phyloP scores from a whole-genome alignment of 495 filamentous ascomycete genomes.

The Aspergillus steynii region DNA sequence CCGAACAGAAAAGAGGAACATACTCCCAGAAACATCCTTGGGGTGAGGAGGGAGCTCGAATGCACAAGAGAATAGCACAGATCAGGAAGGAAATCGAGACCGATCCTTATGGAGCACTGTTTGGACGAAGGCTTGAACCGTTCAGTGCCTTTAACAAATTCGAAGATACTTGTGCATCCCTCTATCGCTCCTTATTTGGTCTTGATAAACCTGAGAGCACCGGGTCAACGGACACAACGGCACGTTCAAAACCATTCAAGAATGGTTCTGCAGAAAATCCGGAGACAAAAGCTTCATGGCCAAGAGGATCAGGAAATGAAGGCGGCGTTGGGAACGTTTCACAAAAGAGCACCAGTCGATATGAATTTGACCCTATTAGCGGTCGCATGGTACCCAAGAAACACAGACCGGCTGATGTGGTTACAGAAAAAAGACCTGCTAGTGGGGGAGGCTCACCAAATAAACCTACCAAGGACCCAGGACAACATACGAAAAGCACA shows the following conservation, averaged over 20 bases:
- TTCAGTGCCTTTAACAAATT: slow-evolving; percentile 15
- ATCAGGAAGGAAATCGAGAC: slow-evolving; percentile 37
- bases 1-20: slow-evolving; percentile 12
- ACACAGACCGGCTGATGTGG: slow-evolving; percentile 6
- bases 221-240: slow-evolving; percentile 3
- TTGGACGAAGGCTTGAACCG: slow-evolving; percentile 38
- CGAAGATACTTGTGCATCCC: slow-evolving; percentile 24
- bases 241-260: slow-evolving; percentile 7
- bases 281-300: slow-evolving; percentile 6
- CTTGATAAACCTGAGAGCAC: slow-evolving; percentile 11
- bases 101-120: slow-evolving; percentile 45
- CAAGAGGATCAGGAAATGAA: slow-evolving; percentile 14
- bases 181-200: slow-evolving; percentile 30
- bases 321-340: not conserved
- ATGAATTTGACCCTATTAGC: slow-evolving; percentile 42
- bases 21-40: slow-evolving; percentile 16
- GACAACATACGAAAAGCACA: not conserved
- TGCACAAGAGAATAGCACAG: slow-evolving; percentile 29
- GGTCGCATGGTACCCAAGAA: slow-evolving; percentile 37
- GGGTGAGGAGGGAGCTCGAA: slow-evolving; percentile 20
- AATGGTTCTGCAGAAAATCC: not conserved
- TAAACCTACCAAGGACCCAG: not conserved
- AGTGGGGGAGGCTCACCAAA: not conserved
- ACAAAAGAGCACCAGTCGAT: slow-evolving; percentile 8
- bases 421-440: not conserved